Evolutionary conservation across 2,329 filamentous ascomycete genomes (phyloP), one percentile per base, ranked within the genome.

Genomic region (Colletotrichum gigasporum): DNA sequence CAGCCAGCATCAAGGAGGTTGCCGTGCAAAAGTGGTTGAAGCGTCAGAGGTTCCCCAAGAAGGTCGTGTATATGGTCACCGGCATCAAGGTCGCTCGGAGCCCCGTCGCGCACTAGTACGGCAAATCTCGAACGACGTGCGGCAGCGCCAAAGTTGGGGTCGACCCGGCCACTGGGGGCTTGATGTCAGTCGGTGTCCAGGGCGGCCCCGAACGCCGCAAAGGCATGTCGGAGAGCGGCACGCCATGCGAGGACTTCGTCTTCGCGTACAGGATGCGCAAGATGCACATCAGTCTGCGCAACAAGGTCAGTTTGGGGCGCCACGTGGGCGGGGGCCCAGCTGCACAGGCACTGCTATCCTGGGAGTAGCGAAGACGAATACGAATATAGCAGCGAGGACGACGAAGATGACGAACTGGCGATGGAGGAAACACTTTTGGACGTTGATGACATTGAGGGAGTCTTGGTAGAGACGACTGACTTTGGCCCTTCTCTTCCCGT

Each of bases 231-330:
- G 54, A 58, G 42, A 41, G 24, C 10, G 50, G 42, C 42, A 39
- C 20, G 42, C 42, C 54, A 11, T 26, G 24, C 2, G 42, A 39
- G 3, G 54, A 58, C 22, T 58, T 58, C 39, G 54, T 58, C 8
- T 58, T 58, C 24, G 54, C 54, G 2, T 58, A 58, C 22, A 58
- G 54, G 39, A 18, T 58, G 24, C 54, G 54, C 30, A 50, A 58
- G 28, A 34, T 50, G 2, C 44, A 42, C 24, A 22, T 58, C 44
- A 42, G 32, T 24, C 26, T 56, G 18, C 16, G 14, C 41, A 48
- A 57, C 30, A 57, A 48, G 30, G 8, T 42, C 53, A 18, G 22
- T 11, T 22, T 48, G 18, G 30, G 41, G n/a, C 35, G 16, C 28
- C 41, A 39, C 28, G n/a, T 57, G 5, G n/a, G 18, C n/a, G 8